A percentile compares a stretch with the other conserved stretches of the same genome.
Conservation (phyloP, 2,329 filamentous ascomycete species). For the Venturia oleaginea region DNA sequence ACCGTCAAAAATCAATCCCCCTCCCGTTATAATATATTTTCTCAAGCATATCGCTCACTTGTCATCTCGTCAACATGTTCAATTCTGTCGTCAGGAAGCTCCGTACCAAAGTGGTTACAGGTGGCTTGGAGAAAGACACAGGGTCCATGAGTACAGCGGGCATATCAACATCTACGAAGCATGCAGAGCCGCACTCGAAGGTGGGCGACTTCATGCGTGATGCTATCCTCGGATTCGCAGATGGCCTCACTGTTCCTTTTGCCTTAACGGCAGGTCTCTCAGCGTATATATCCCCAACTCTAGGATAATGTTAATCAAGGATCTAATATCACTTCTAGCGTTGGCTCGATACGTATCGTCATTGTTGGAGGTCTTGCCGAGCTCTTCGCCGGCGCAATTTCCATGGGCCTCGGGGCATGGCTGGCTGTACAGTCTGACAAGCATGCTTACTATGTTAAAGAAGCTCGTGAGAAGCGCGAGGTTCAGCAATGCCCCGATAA, state of each 20-base stretch:
- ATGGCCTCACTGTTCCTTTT: constrained; percentile 72
- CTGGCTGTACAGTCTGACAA: constrained; percentile 44
- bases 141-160: not conserved
- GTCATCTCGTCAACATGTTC: not conserved
- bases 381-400: constrained; percentile 66
- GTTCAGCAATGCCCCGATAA: constrained; percentile 3
- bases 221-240: constrained; percentile 66
- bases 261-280: constrained; percentile 67
- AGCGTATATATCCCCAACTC: not conserved
- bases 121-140: not conserved
- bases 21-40: not conserved
- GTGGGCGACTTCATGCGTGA: constrained; percentile 24
- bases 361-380: constrained; percentile 61
- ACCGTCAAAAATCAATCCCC: not conserved
- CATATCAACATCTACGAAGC: not conserved
- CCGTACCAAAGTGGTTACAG: not conserved
- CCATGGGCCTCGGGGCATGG: constrained; percentile 69
- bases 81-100: not conserved
- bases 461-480: constrained; percentile 10
- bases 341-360: constrained; percentile 26
- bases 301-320: not conserved
- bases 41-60: not conserved
- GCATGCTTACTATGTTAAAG: constrained; percentile 11
- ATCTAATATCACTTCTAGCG: constrained; percentile 6
- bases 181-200: constrained; percentile 10